Percentiles rank a stretch among this genome's conserved stretches.
Evolutionary conservation across 1,139 yeast species (phyloP).

Genomic region (Candida sp.): DNA sequence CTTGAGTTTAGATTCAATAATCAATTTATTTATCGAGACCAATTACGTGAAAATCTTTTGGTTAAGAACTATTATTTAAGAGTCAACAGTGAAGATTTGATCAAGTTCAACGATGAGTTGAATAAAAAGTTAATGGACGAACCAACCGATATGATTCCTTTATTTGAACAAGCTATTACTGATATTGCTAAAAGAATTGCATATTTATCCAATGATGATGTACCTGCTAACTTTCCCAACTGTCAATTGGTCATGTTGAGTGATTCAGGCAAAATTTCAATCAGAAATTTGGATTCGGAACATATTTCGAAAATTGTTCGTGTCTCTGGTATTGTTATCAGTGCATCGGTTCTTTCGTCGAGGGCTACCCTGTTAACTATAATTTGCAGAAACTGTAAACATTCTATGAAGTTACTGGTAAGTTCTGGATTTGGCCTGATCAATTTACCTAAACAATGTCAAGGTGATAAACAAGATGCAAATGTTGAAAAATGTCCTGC

Average conservation of each 20-base stretch:
- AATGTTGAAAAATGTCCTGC: conserved; percentile 73
- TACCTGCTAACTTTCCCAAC: conserved; percentile 61
- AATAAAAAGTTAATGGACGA: conserved; percentile 82
- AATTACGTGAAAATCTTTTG: conserved; percentile 80
- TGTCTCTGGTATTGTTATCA: conserved; percentile 89
- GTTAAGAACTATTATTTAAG: conserved; percentile 70
- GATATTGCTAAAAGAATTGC: conserved; percentile 86
- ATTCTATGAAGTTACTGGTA: conserved; percentile 64
- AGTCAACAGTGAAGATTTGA: conserved; percentile 82
- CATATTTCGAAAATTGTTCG: conserved; percentile 89
- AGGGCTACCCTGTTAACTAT: conserved; percentile 83
- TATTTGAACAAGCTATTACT: conserved; percentile 87
- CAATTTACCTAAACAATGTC: conserved; percentile 73
- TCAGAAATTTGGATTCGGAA: conserved; percentile 82
- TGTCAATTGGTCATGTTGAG: conserved; percentile 83
- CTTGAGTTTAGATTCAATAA: conserved; percentile 83
- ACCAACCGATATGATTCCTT: conserved; percentile 85
- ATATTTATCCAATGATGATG: conserved; percentile 52
- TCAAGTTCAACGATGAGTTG: conserved; percentile 84
- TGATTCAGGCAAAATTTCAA: conserved; percentile 66
- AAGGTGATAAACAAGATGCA: conserved; percentile 51
- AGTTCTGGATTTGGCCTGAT: conserved; percentile 79
- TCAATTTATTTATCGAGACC: conserved; percentile 87
- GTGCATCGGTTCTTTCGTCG: conserved; percentile 85
- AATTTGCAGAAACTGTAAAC: conserved; percentile 87